Evolutionary conservation across 2,329 filamentous ascomycete genomes (phyloP).

Genomic region (Ophiosphaerella korrae): DNA sequence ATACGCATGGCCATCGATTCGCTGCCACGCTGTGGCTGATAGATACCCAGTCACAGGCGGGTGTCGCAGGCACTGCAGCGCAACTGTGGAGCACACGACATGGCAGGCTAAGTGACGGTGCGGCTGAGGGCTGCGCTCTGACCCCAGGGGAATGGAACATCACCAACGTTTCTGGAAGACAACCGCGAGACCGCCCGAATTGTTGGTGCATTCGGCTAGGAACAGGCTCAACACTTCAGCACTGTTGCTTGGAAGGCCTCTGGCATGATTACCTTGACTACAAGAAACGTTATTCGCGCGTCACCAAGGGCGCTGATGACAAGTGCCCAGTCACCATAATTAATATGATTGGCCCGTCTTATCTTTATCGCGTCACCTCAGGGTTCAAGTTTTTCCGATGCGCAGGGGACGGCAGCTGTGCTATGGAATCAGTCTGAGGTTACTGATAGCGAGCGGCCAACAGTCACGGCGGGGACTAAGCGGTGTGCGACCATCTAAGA

Average conservation of each 20-base stretch:
- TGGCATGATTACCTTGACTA: constrained; percentile 31
- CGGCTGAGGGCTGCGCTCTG: constrained; percentile 1
- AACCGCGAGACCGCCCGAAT: neutral
- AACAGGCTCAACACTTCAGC: constrained; percentile 13
- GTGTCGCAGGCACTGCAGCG: constrained; percentile 19
- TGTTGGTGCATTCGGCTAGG: neutral
- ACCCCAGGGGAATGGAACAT: neutral
- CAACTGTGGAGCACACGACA: constrained; percentile 26
- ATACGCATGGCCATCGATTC: constrained; percentile 19
- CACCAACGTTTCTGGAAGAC: constrained; percentile 11
- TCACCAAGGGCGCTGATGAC: constrained; percentile 30
- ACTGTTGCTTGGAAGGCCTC: constrained; percentile 6
- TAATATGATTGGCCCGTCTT: constrained; percentile 27
- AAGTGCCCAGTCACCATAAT: constrained; percentile 24
- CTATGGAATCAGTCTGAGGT: neutral
- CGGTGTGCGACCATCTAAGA: constrained; percentile 11
- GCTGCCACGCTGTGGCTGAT: neutral
- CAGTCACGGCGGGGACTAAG: constrained; percentile 8
- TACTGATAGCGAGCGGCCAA: constrained; percentile 8
- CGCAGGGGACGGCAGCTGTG: constrained; percentile 5
- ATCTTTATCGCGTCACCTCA: constrained; percentile 32
- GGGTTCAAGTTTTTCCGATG: constrained; percentile 12
- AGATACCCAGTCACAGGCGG: neutral
- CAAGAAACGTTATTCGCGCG: constrained; percentile 29
- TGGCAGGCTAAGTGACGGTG: constrained; percentile 16